phyloP scores from a whole-genome alignment of 192 early-diverging fungal genomes.

The Podila horticola region DNA sequence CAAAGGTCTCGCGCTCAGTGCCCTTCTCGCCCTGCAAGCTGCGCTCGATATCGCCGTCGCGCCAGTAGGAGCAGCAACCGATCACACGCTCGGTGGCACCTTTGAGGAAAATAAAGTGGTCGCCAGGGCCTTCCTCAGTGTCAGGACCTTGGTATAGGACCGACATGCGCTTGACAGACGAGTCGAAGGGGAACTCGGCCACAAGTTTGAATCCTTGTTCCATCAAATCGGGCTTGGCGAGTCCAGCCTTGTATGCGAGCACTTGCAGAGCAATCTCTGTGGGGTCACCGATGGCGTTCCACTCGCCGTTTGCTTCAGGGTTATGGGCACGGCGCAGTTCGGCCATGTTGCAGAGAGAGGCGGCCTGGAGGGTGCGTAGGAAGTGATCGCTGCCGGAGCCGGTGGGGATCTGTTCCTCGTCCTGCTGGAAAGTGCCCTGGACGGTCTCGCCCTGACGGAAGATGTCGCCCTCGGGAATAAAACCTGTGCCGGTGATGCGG shows the following conservation, averaged over 20 bases:
- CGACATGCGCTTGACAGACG: slow-evolving; percentile 88
- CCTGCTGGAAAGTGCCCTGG: slow-evolving; percentile 19
- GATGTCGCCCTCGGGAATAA: slow-evolving; percentile 64
- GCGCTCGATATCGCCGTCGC: slow-evolving; percentile 47
- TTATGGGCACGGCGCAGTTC: slow-evolving; percentile 68
- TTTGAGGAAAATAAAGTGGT: slow-evolving; percentile 79
- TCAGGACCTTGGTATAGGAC: slow-evolving; percentile 65
- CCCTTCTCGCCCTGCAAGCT: slow-evolving; percentile 37
- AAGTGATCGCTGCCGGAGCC: slow-evolving; percentile 50
- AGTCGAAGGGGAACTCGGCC: slow-evolving; percentile 76
- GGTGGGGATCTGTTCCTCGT: slow-evolving; percentile 49
- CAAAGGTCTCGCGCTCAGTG: slow-evolving; percentile 29
- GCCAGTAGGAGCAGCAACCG: slow-evolving; percentile 66
- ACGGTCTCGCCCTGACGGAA: slow-evolving; percentile 37
- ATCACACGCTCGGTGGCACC: slow-evolving; percentile 93
- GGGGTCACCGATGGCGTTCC: slow-evolving; percentile 85
- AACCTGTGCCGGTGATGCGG: slow-evolving; percentile 71
- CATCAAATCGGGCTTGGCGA: slow-evolving; percentile 74
- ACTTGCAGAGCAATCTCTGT: slow-evolving; percentile 93
- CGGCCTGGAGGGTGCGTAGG: slow-evolving; percentile 60
- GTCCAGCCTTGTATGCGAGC: slow-evolving; percentile 79
- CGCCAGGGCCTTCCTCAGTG: slow-evolving; percentile 36
- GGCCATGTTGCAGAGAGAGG: slow-evolving; percentile 86
- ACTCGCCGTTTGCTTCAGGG: slow-evolving; percentile 59
- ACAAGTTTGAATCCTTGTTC: slow-evolving; percentile 57